These are phyloP conservation scores for Trametes meyenii DNA, from an alignment of 768 basidiomycete genomes.

Conservation along the genomic window DNA sequence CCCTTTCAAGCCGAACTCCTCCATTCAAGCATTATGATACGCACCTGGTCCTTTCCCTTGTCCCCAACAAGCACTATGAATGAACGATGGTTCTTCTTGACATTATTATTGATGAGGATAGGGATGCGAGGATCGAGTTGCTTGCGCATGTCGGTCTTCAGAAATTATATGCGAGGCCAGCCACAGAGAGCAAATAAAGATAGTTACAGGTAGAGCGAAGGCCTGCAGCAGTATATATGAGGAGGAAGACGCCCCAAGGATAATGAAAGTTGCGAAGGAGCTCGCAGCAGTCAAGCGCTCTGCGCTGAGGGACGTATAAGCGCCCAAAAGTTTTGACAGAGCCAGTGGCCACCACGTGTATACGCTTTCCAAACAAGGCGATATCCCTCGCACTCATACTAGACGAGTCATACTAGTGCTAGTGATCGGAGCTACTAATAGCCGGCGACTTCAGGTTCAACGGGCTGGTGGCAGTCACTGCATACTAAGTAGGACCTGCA, in stretches of 20 bases:
- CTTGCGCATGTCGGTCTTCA: constrained; percentile 61
- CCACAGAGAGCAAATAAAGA: not conserved
- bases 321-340: constrained; percentile 6
- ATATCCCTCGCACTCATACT: too few species aligned
- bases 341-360: constrained; percentile 6
- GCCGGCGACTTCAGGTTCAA: too few species aligned
- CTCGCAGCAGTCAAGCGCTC: too few species aligned
- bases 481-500: too few species aligned
- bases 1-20: not conserved
- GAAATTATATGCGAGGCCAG: not conserved
- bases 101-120: constrained; percentile 90
- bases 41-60: constrained; percentile 86
- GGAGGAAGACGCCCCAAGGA: not conserved
- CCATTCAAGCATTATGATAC: constrained; percentile 22
- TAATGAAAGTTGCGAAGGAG: not conserved
- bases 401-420: too few species aligned
- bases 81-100: constrained; percentile 88
- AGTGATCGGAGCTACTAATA: too few species aligned
- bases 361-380: too few species aligned
- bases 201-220: not conserved
- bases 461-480: too few species aligned
- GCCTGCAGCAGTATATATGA: not conserved
- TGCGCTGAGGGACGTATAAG: too few species aligned
- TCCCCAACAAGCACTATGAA: constrained; percentile 98
- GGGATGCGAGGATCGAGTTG: constrained; percentile 93